phyloP scores from a whole-genome alignment of 2,329 filamentous ascomycete genomes.

The Aspergillus niger region DNA sequence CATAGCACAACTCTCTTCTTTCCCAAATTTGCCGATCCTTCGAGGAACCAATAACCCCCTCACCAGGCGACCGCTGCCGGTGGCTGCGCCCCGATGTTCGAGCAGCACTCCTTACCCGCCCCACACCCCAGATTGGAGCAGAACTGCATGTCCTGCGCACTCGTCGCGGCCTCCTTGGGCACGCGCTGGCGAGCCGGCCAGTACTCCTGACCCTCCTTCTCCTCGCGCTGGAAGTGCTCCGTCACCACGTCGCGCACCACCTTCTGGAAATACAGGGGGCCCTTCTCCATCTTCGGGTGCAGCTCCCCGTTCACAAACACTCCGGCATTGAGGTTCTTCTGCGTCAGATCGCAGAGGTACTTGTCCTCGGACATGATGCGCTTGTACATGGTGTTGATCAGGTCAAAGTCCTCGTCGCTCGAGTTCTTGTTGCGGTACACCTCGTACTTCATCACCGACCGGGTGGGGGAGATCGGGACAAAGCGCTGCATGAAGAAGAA shows the following conservation, averaged over 20 bases:
- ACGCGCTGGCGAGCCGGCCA: slow-evolving; percentile 52
- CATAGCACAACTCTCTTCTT: no score
- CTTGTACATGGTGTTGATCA: slow-evolving; percentile 62
- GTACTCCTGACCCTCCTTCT: slow-evolving; percentile 49
- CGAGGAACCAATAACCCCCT: neutral
- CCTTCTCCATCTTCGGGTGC: slow-evolving; percentile 61
- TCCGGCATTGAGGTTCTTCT: slow-evolving; percentile 61
- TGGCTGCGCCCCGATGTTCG: neutral
- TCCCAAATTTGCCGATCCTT: no score
- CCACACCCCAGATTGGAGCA: slow-evolving; percentile 27
- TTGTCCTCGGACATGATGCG: slow-evolving; percentile 67
- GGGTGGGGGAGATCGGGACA: slow-evolving; percentile 56
- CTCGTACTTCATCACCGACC: slow-evolving; percentile 61
- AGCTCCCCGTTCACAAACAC: slow-evolving; percentile 64
- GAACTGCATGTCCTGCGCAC: slow-evolving; percentile 35
- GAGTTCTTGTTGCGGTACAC: slow-evolving; percentile 64
- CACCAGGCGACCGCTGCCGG: slow-evolving; percentile 11
- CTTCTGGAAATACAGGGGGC: slow-evolving; percentile 59
- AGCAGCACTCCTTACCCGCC: slow-evolving; percentile 4
- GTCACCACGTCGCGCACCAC: slow-evolving; percentile 52
- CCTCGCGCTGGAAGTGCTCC: slow-evolving; percentile 51
- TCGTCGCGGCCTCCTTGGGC: slow-evolving; percentile 28
- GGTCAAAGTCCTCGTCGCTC: slow-evolving; percentile 58
- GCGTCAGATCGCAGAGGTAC: slow-evolving; percentile 58
- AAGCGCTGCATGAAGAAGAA: slow-evolving; percentile 68